Conservation (phyloP, 805 yeast species). For the Candida dendrica region DNA sequence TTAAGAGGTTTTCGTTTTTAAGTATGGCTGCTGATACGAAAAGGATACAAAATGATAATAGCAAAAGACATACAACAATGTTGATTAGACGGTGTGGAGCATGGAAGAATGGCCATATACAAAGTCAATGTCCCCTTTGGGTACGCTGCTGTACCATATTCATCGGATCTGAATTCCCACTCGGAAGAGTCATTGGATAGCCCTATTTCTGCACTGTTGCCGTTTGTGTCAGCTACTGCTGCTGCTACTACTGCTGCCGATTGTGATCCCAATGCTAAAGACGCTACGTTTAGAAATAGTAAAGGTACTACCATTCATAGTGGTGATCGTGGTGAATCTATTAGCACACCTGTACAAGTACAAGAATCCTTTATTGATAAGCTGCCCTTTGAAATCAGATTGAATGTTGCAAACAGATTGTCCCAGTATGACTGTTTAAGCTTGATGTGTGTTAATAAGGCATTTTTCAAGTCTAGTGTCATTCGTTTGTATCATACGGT, state of each 20-base stretch:
- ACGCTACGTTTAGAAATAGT: no score
- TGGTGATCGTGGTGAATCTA: not conserved
- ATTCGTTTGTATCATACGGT: slow-evolving; percentile 27
- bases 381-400: slow-evolving; percentile 32
- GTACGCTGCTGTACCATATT: slow-evolving; percentile 9
- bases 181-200: not conserved
- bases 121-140: slow-evolving; percentile 10
- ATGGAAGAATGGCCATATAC: slow-evolving; percentile 7
- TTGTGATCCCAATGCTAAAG: no score
- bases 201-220: not conserved
- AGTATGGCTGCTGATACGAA: no score
- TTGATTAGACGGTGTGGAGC: not conserved
- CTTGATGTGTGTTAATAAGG: slow-evolving; percentile 23
- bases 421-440: slow-evolving; percentile 32
- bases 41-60: no score
- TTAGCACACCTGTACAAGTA: no score
- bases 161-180: not conserved
- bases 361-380: slow-evolving; percentile 15
- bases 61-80: no score
- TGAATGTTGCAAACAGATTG: slow-evolving; percentile 25
- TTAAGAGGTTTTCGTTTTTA: no score
- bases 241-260: not conserved
- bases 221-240: slow-evolving; percentile 1
- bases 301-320: no score
- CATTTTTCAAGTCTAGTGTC: slow-evolving; percentile 24